Conservation (phyloP, 1,284 basidiomycete species). For the Microbotryum saponariae region DNA sequence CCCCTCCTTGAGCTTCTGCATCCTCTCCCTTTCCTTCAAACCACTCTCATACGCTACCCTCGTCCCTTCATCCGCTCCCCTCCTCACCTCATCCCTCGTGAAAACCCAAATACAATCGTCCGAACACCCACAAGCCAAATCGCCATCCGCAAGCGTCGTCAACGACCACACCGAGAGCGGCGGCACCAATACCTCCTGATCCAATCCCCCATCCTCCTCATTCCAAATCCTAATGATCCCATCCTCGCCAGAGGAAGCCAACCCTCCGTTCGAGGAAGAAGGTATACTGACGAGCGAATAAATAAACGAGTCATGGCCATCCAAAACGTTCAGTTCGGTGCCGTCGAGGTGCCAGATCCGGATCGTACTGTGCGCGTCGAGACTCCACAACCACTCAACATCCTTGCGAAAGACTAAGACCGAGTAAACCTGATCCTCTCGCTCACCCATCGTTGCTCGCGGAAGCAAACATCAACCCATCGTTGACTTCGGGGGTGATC, state of each 20-base stretch:
- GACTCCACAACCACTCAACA: neutral
- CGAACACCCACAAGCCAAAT: constrained; percentile 81
- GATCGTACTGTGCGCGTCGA: constrained; percentile 56
- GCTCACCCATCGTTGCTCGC: constrained; percentile 83
- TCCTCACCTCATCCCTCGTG: constrained; percentile 59
- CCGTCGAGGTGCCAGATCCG: constrained; percentile 80
- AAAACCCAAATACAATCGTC: constrained; percentile 84
- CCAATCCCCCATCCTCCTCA: constrained; percentile 64
- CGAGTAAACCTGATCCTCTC: constrained; percentile 33
- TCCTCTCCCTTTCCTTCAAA: neutral
- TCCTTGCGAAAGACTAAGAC: no score
- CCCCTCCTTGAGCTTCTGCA: neutral
- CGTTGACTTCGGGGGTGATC: constrained; percentile 16
- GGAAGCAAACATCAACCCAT: constrained; percentile 74
- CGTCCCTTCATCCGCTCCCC: constrained; percentile 58
- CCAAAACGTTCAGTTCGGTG: constrained; percentile 63
- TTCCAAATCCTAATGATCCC: constrained; percentile 87
- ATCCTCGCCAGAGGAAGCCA: constrained; percentile 90
- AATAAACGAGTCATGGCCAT: constrained; percentile 92
- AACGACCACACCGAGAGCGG: constrained; percentile 88
- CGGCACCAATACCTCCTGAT: constrained; percentile 80
- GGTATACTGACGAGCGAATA: constrained; percentile 82
- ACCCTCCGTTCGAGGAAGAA: constrained; percentile 44
- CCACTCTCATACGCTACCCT: constrained; percentile 23
- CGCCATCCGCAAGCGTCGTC: constrained; percentile 71